phyloP scores from a whole-genome alignment of 1,284 basidiomycete genomes.

The Albatrellus sp. region DNA sequence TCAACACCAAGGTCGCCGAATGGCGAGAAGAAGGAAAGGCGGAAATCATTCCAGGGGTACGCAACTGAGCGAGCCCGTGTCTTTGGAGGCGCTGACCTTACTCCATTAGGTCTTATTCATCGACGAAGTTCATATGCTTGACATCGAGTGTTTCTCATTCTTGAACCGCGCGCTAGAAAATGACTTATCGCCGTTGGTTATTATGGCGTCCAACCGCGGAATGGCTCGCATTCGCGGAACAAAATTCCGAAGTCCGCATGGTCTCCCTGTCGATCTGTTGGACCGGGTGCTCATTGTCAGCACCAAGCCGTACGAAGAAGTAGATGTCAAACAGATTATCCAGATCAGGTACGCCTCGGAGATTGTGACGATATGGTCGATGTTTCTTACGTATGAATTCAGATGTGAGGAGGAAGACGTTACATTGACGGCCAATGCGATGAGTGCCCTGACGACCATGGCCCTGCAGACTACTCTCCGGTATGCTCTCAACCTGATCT shows the following conservation, averaged over 20 bases:
- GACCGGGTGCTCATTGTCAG: constrained; percentile 94
- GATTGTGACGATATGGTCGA: neutral
- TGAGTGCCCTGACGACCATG: constrained; percentile 75
- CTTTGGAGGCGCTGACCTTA: neutral
- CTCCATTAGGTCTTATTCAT: constrained; percentile 70
- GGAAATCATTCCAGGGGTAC: constrained; percentile 90
- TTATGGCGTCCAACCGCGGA: constrained; percentile 97
- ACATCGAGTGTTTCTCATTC: constrained; percentile 99
- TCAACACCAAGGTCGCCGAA: constrained; percentile 93
- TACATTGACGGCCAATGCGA: constrained; percentile 63
- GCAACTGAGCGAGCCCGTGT: constrained; percentile 19
- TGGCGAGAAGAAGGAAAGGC: constrained; percentile 99
- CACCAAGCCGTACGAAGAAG: constrained; percentile 79
- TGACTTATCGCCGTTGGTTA: constrained; percentile 88
- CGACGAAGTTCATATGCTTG: constrained; percentile 98
- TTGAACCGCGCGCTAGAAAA: constrained; percentile 92
- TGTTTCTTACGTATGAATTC: neutral
- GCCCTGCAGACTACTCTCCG: constrained; percentile 78
- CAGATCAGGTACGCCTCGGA: constrained; percentile 63
- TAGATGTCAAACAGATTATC: constrained; percentile 86
- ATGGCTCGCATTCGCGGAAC: constrained; percentile 94
- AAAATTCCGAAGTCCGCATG: constrained; percentile 88
- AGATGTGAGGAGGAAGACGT: constrained; percentile 97
- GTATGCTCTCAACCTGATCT: constrained; percentile 88
- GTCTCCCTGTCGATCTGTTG: constrained; percentile 87